Evolutionary conservation across 441 rosid species (phyloP).

Genomic region (Gossypium lobatum): DNA sequence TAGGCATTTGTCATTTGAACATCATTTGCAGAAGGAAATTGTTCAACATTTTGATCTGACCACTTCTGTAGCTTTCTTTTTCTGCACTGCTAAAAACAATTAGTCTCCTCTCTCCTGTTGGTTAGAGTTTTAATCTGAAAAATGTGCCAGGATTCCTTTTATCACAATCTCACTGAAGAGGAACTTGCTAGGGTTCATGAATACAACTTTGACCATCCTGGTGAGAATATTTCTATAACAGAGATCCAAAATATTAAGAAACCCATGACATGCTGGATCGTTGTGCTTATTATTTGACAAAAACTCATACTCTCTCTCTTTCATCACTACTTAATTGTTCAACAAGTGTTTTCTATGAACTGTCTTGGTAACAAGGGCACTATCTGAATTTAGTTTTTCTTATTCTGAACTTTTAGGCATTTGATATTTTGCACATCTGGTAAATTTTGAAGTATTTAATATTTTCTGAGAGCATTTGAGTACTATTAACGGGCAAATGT

Average conservation of each 20-base stretch:
- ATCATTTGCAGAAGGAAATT: not conserved
- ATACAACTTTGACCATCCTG: slow-evolving; percentile 99
- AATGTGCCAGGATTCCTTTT: slow-evolving; percentile 92
- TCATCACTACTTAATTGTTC: not conserved
- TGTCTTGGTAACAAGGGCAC: not conserved
- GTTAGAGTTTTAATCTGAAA: slow-evolving; percentile 18
- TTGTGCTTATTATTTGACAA: not conserved
- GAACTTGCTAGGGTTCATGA: slow-evolving; percentile 85
- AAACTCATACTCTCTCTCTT: not conserved
- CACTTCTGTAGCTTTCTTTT: not conserved
- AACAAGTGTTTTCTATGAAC: not conserved
- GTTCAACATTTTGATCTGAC: not conserved
- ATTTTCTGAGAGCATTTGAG: not conserved
- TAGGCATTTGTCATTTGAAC: not conserved
- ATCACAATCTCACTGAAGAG: slow-evolving; percentile 78
- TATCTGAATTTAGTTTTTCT: not conserved
- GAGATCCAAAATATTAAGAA: slow-evolving; percentile 6
- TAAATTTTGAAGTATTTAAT: not conserved
- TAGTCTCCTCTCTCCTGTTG: not conserved
- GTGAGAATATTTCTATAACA: slow-evolving; percentile 48
- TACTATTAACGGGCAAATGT: not conserved
- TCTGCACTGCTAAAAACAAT: not conserved
- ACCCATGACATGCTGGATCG: not conserved
- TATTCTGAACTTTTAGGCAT: not conserved
- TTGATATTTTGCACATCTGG: not conserved